phyloP scores from a whole-genome alignment of 148 eudicot genomes.

The Rhododendron williamsianum region DNA sequence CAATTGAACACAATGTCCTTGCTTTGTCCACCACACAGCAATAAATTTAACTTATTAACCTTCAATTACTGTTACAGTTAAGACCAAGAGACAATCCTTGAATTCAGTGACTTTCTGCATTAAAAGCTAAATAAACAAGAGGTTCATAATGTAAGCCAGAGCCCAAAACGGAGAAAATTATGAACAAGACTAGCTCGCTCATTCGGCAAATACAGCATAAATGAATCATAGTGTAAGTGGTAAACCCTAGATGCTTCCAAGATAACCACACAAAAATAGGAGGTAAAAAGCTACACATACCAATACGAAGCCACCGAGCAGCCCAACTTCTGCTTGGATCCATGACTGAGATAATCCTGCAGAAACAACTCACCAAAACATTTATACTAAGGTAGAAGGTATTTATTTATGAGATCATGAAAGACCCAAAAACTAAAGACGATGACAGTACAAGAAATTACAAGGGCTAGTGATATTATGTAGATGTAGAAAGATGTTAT shows the following conservation, averaged over 20 bases:
- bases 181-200: neutral
- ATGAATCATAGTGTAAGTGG: neutral
- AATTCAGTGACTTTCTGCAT: neutral
- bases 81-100: neutral
- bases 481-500: neutral
- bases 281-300: slow-evolving; percentile 27
- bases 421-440: neutral
- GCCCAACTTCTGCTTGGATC: slow-evolving; percentile 92
- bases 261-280: neutral
- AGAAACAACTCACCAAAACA: neutral
- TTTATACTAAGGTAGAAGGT: neutral
- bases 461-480: neutral
- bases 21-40: neutral
- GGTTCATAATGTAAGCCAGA: neutral
- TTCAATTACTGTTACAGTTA: neutral
- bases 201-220: neutral
- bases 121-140: neutral
- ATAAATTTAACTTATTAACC: neutral
- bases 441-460: neutral
- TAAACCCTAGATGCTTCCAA: neutral
- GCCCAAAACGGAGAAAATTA: neutral
- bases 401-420: neutral
- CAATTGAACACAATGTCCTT: neutral
- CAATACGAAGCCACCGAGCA: slow-evolving; percentile 94
- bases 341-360: slow-evolving; percentile 87